These are phyloP conservation scores for Pseudisothecium myosuroides DNA, from an alignment of 225 moss, liverwort and hornwort species.

Conservation along the genomic window DNA sequence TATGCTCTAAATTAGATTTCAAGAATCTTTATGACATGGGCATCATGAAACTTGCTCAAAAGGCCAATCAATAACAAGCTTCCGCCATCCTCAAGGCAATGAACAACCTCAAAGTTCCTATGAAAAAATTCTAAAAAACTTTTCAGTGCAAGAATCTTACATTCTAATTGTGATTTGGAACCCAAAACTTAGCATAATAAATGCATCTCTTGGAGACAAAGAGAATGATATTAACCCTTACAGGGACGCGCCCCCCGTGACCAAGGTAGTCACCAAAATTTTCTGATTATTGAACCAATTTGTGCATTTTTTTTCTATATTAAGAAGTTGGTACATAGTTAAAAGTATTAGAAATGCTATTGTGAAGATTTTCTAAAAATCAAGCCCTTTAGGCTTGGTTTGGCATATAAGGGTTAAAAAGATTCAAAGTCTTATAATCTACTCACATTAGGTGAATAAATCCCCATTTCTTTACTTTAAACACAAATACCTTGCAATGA, in stretches of 20 bases:
- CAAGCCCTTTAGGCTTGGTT: fast-evolving
- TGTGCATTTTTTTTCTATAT: too few relatives aligned
- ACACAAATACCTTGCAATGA: background rate
- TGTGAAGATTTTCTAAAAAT: background rate
- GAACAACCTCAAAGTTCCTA: background rate
- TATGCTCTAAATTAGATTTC: background rate
- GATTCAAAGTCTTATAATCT: background rate
- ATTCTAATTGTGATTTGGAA: background rate
- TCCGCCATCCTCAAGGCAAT: fast-evolving
- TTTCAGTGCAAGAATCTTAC: background rate
- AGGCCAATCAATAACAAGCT: background rate
- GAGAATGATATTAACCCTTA: background rate
- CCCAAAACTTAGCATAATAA: background rate
- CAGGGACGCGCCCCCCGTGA: too few relatives aligned
- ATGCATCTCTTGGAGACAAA: background rate
- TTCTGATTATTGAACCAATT: too few relatives aligned
- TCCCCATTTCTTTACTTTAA: background rate
- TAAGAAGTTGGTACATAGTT: background rate
- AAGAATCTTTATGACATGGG: background rate
- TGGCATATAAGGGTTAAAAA: fast-evolving
- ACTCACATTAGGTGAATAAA: fast-evolving
- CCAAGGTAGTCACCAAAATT: too few relatives aligned
- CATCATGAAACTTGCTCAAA: background rate
- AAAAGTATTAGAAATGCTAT: background rate
- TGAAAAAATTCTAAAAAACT: too few relatives aligned